Evolutionary conservation across 129 eudicot species (phyloP).

Genomic region (Escallonia rubra): DNA sequence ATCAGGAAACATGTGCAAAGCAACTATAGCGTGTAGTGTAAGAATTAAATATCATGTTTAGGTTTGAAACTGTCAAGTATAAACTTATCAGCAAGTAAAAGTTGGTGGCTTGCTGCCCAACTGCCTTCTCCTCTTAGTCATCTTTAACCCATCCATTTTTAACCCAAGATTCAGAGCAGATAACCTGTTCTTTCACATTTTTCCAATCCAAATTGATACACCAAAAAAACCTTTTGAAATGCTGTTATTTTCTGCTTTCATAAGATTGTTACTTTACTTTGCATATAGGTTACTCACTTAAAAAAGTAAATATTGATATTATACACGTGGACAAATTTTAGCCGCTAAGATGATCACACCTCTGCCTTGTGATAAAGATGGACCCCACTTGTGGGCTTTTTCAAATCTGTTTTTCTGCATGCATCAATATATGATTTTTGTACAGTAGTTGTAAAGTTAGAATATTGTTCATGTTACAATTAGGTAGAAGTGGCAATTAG

Average conservation of each 20-base stretch:
- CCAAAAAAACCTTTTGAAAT: background rate
- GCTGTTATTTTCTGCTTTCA: conserved; percentile 12
- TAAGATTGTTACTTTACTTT: conserved; percentile 1
- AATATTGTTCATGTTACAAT: background rate
- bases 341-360: conserved; percentile 1
- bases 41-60: no score
- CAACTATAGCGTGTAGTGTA: no score
- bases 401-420: no score
- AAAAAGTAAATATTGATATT: background rate
- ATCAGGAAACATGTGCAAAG: no score
- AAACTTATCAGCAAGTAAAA: conserved; percentile 8
- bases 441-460: background rate
- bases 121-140: conserved; percentile 33
- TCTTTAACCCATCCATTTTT: conserved; percentile 22
- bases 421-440: background rate
- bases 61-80: background rate
- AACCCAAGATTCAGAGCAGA: background rate
- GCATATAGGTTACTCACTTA: background rate
- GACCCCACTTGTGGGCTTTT: background rate
- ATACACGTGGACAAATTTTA: background rate
- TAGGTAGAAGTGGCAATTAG: conserved; percentile 4
- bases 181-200: conserved; percentile 5
- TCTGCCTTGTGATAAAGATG: background rate
- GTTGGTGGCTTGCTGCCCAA: conserved; percentile 50
- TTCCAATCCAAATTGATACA: background rate